phyloP scores from a whole-genome alignment of 768 basidiomycete species.

The Rickenella mellea region DNA sequence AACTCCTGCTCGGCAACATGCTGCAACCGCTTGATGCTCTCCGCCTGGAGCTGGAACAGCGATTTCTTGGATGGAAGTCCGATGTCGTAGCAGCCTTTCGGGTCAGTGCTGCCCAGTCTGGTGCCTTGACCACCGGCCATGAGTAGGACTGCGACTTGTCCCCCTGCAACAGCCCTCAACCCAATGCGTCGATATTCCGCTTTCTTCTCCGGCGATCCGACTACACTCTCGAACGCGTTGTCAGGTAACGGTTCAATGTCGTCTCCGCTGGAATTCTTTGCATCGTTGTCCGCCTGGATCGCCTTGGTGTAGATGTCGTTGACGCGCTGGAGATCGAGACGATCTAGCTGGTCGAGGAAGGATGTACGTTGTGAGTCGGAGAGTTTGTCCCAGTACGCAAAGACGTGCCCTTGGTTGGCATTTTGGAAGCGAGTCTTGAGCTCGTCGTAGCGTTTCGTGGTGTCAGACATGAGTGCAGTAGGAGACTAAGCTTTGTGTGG shows the following conservation, averaged over 20 bases:
- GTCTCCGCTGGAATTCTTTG: slow-evolving; percentile 32
- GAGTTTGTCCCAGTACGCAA: slow-evolving; percentile 79
- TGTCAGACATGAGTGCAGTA: too few relatives aligned
- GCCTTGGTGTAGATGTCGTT: slow-evolving; percentile 82
- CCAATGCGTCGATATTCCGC: slow-evolving; percentile 72
- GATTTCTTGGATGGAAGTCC: slow-evolving; percentile 87
- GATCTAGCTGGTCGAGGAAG: slow-evolving; percentile 62
- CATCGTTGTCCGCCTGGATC: slow-evolving; percentile 50
- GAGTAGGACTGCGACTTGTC: slow-evolving; percentile 88
- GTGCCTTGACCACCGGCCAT: slow-evolving; percentile 99
- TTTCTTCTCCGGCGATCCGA: slow-evolving; percentile 43
- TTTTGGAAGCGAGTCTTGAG: slow-evolving; percentile 44
- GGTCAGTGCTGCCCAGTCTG: slow-evolving; percentile 80
- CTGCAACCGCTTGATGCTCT: slow-evolving; percentile 83
- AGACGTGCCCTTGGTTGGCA: slow-evolving; percentile 83
- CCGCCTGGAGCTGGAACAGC: slow-evolving; percentile 97
- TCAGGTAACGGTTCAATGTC: slow-evolving; percentile 77
- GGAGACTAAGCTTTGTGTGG: too few relatives aligned
- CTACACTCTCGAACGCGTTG: slow-evolving; percentile 57
- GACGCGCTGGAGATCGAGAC: slow-evolving; percentile 83
- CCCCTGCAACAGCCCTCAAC: slow-evolving; percentile 67
- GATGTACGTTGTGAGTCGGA: slow-evolving; percentile 49
- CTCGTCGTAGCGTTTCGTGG: not conserved
- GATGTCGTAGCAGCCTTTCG: slow-evolving; percentile 98
- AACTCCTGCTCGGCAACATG: slow-evolving; percentile 53